Percentiles rank a stretch among this genome's conserved stretches.
Evolutionary conservation across 176 grass and related monocot species (phyloP).

Genomic region (Cymbopogon citratus): DNA sequence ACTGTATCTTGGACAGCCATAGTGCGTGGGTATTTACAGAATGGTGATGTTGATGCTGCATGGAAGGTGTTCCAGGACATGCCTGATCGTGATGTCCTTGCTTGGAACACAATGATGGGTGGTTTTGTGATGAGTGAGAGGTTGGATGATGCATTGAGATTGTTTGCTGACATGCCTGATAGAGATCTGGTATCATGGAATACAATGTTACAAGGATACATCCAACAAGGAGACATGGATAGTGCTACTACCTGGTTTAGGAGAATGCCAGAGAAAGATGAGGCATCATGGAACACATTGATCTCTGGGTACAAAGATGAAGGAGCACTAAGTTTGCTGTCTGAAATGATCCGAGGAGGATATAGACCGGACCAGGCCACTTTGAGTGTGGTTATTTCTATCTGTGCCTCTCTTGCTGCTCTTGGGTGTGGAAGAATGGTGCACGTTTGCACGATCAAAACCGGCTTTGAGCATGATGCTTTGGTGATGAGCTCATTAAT

Average conservation of each 20-base stretch:
- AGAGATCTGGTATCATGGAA: slow-evolving; percentile 72
- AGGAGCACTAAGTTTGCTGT: slow-evolving; percentile 44
- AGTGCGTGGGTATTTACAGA: slow-evolving; percentile 58
- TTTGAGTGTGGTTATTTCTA: slow-evolving; percentile 50
- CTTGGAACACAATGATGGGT: slow-evolving; percentile 80
- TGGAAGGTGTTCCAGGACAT: slow-evolving; percentile 57
- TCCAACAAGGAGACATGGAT: slow-evolving; percentile 54
- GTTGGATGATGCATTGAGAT: slow-evolving; percentile 56
- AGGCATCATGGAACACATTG: slow-evolving; percentile 71
- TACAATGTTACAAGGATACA: slow-evolving; percentile 65
- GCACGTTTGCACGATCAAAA: slow-evolving; percentile 46
- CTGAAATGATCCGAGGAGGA: slow-evolving; percentile 55
- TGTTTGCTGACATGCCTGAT: slow-evolving; percentile 57
- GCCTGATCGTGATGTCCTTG: slow-evolving; percentile 51
- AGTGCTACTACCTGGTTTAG: slow-evolving; percentile 54
- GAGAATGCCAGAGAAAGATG: slow-evolving; percentile 47
- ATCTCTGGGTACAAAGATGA: slow-evolving; percentile 59
- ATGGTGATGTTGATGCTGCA: slow-evolving; percentile 35
- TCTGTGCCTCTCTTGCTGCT: slow-evolving; percentile 61
- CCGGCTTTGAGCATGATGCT: slow-evolving; percentile 60
- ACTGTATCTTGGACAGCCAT: slow-evolving; percentile 62
- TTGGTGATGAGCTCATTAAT: slow-evolving; percentile 75
- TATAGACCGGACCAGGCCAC: slow-evolving; percentile 61
- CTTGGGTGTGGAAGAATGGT: slow-evolving; percentile 62
- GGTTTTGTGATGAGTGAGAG: slow-evolving; percentile 50